Percentiles rank a stretch among this genome's conserved stretches.
Evolutionary conservation across 2,329 filamentous ascomycete genomes (phyloP).

Genomic region (Aspergillus floridensis): DNA sequence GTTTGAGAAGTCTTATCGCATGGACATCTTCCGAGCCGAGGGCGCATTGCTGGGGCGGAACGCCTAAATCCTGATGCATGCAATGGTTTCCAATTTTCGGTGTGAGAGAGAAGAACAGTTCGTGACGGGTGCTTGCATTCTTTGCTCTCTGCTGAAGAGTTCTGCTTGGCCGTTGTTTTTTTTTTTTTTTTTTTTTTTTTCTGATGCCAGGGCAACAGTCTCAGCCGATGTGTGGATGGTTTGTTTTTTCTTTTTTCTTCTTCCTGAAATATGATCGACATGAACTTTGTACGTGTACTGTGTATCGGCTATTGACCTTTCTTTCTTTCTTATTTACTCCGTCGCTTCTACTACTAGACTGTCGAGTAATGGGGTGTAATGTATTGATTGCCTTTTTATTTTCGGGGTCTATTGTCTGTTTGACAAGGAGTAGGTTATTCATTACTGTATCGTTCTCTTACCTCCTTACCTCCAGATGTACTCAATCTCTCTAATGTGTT

Average conservation of each 20-base stretch:
- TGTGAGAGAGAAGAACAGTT: neutral
- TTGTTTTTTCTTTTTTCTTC: neutral
- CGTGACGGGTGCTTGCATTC: neutral
- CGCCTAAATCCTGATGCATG: neutral
- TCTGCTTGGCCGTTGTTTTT: neutral
- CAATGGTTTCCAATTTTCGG: neutral
- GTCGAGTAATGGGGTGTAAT: no score
- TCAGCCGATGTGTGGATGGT: neutral
- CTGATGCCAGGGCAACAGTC: neutral
- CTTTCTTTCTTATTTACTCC: no score
- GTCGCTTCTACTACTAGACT: no score
- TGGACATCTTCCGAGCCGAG: neutral
- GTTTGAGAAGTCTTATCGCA: neutral
- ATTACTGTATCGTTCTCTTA: no score
- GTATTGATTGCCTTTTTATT: no score
- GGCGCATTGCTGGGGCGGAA: no score
- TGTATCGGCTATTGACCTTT: neutral
- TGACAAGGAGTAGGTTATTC: no score
- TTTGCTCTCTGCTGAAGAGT: neutral
- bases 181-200: neutral
- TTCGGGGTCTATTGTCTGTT: neutral
- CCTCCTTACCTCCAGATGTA: no score
- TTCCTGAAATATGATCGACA: neutral
- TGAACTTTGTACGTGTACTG: neutral
- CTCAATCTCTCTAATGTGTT: no score